phyloP scores from a whole-genome alignment of 2,329 filamentous ascomycete species.

The Raffaelea arxii region DNA sequence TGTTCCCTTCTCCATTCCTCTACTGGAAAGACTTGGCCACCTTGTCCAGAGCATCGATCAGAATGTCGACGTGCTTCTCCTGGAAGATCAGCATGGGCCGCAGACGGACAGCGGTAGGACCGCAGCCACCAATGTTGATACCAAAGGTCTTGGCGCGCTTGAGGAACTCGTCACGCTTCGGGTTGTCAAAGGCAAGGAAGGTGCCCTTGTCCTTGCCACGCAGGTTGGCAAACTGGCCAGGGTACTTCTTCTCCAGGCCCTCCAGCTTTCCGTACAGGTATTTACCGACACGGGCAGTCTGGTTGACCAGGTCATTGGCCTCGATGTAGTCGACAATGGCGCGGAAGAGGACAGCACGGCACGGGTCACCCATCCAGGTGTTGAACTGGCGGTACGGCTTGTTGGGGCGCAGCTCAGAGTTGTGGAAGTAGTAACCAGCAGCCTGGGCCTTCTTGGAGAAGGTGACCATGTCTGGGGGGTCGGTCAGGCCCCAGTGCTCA shows the following conservation, averaged over 20 bases:
- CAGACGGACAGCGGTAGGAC: slow-evolving; percentile 64
- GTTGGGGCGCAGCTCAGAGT: slow-evolving; percentile 72
- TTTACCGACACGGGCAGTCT: slow-evolving; percentile 68
- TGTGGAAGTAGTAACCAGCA: slow-evolving; percentile 83
- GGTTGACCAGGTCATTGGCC: slow-evolving; percentile 63
- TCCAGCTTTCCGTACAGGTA: slow-evolving; percentile 68
- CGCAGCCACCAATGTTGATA: slow-evolving; percentile 80
- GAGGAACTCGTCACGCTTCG: slow-evolving; percentile 69
- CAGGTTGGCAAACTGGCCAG: slow-evolving; percentile 70
- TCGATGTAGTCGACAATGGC: slow-evolving; percentile 75
- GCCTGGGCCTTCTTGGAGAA: slow-evolving; percentile 95
- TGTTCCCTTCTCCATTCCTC: not conserved
- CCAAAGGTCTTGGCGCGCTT: slow-evolving; percentile 69
- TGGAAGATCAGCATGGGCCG: slow-evolving; percentile 90
- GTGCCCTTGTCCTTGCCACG: slow-evolving; percentile 82
- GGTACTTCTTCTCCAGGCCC: slow-evolving; percentile 58
- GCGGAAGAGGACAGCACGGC: slow-evolving; percentile 74
- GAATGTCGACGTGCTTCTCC: slow-evolving; percentile 78
- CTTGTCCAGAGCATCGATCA: slow-evolving; percentile 71
- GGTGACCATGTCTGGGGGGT: slow-evolving; percentile 85
- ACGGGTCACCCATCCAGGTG: slow-evolving; percentile 94
- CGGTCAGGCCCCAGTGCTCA: slow-evolving; percentile 78
- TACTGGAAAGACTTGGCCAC: slow-evolving; percentile 39
- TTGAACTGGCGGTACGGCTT: slow-evolving; percentile 96
- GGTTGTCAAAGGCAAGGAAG: slow-evolving; percentile 86